These are phyloP conservation scores for Gaeumannomyces tritici DNA, from an alignment of 2,329 filamentous ascomycete species.

Conservation along the genomic window DNA sequence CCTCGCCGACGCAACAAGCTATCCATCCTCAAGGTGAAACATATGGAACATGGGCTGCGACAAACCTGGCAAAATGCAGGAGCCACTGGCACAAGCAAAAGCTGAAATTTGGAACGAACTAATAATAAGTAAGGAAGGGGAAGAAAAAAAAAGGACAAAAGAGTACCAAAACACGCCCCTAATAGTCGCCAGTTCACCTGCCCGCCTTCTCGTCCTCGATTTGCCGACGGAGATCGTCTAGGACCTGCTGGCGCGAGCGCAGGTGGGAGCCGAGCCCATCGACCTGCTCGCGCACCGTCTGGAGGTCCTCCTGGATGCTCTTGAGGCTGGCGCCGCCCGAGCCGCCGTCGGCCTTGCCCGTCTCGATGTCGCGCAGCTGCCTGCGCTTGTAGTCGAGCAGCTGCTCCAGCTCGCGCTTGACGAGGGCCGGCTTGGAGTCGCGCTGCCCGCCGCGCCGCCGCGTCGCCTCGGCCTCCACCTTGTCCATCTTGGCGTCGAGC, in stretches of 20 bases:
- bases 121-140: background rate
- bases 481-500: slow-evolving; percentile 77
- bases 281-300: slow-evolving; percentile 87
- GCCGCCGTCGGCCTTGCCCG: slow-evolving; percentile 47
- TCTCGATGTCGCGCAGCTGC: slow-evolving; percentile 65
- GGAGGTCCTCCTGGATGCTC: slow-evolving; percentile 74
- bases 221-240: slow-evolving; percentile 69
- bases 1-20: no score
- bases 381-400: slow-evolving; percentile 89
- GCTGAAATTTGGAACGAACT: background rate
- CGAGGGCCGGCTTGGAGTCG: slow-evolving; percentile 75
- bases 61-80: background rate
- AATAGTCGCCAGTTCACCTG: slow-evolving; percentile 20
- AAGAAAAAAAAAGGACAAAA: slow-evolving; percentile 5
- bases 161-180: background rate
- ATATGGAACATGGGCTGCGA: background rate
- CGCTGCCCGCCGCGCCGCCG: slow-evolving; percentile 53
- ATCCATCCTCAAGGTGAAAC: no score
- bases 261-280: slow-evolving; percentile 82
- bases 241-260: slow-evolving; percentile 60
- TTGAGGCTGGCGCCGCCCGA: slow-evolving; percentile 67
- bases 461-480: slow-evolving; percentile 69
- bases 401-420: slow-evolving; percentile 91
- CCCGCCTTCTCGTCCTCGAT: slow-evolving; percentile 76
- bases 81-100: no score